A percentile compares a stretch with the other conserved stretches of the same genome.
Conservation (phyloP, 1,284 basidiomycete species). For the Neolentinus lepideus region DNA sequence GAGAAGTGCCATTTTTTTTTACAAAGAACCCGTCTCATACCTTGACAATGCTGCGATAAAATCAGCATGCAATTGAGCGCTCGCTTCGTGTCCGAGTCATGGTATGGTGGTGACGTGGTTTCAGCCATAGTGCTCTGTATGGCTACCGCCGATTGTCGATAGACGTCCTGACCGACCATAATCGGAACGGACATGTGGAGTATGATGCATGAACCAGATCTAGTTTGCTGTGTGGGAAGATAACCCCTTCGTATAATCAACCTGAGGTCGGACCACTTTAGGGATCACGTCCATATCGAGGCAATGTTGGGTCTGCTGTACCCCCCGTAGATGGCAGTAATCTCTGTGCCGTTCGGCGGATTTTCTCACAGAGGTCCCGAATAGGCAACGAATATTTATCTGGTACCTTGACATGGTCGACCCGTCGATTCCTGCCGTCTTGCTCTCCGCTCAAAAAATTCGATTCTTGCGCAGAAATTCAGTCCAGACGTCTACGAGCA, state of each 20-base stretch:
- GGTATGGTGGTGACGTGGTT: too few relatives aligned
- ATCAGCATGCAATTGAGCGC: neutral
- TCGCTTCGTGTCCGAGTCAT: too few relatives aligned
- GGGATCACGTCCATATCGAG: neutral
- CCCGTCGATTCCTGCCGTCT: too few relatives aligned
- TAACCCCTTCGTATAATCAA: neutral
- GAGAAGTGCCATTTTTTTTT: neutral
- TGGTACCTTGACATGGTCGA: too few relatives aligned
- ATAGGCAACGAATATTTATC: too few relatives aligned
- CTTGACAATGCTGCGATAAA: neutral
- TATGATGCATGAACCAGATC: neutral
- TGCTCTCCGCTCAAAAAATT: too few relatives aligned
- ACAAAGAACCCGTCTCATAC: neutral
- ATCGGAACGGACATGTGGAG: too few relatives aligned
- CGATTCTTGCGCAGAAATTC: too few relatives aligned
- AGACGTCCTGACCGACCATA: too few relatives aligned
- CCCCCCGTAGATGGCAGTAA: neutral
- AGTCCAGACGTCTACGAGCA: too few relatives aligned
- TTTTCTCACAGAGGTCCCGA: neutral
- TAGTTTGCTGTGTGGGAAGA: neutral
- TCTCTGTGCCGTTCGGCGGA: neutral
- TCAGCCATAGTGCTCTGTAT: too few relatives aligned
- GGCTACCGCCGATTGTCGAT: too few relatives aligned
- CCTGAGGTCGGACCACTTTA: neutral
- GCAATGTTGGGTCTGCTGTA: neutral